phyloP scores from a whole-genome alignment of 441 rosid species.

The Geranium incanum region DNA sequence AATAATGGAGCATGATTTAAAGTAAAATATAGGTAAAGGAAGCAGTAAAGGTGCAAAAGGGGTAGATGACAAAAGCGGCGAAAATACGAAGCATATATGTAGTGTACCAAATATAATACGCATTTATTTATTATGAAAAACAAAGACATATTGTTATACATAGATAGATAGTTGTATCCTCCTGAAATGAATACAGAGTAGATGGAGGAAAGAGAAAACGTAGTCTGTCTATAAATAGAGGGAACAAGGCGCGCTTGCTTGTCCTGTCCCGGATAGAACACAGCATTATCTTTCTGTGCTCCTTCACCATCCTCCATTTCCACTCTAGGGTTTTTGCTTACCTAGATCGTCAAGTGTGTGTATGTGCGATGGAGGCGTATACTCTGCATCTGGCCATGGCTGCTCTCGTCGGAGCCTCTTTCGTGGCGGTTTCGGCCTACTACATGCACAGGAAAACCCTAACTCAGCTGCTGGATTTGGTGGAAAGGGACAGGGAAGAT shows the following conservation, averaged over 20 bases:
- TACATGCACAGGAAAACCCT: constrained; percentile 92
- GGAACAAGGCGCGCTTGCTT: background rate
- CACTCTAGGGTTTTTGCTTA: background rate
- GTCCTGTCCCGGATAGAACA: background rate
- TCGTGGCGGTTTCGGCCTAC: constrained; percentile 85
- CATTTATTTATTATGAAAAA: too few species aligned
- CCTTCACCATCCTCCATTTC: background rate
- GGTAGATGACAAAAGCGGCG: background rate
- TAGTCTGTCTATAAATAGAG: background rate
- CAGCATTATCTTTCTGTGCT: background rate
- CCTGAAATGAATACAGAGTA: background rate
- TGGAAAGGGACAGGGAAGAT: constrained; percentile 52
- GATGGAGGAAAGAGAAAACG: background rate
- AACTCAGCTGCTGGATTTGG: constrained; percentile 71
- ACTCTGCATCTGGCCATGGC: constrained; percentile 72
- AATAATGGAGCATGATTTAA: too few species aligned
- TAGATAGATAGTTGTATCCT: background rate
- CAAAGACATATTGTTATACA: background rate
- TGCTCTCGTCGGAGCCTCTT: constrained; percentile 91
- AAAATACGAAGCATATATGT: background rate
- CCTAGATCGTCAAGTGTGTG: background rate
- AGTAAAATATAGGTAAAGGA: too few species aligned
- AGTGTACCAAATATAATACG: background rate
- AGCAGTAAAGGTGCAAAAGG: background rate
- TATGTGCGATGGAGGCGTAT: constrained; percentile 68